These are phyloP conservation scores for Miscanthus lutarioriparius DNA, from an alignment of 176 grass and related monocot species.

Conservation along the genomic window DNA sequence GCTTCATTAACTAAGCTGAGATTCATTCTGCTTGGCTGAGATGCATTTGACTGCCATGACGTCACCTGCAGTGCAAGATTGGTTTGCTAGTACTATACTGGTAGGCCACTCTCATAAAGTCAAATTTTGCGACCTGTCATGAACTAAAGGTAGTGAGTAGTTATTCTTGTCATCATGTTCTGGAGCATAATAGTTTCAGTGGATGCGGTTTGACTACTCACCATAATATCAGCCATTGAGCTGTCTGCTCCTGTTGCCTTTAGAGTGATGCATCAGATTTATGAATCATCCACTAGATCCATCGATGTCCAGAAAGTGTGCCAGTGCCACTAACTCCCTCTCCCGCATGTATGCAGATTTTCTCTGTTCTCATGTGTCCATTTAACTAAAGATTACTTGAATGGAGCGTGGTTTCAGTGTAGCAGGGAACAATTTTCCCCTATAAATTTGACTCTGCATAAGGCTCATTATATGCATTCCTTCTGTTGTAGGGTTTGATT, in stretches of 20 bases:
- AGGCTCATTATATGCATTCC: not conserved
- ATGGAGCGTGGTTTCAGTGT: not conserved
- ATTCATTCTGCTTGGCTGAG: constrained; percentile 14
- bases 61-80: not conserved
- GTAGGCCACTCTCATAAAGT: constrained; percentile 4
- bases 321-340: not conserved
- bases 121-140: not conserved
- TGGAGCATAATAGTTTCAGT: constrained; percentile 15
- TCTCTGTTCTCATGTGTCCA: not conserved
- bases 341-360: not conserved
- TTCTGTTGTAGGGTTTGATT: not conserved
- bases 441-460: not conserved
- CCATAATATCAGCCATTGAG: not conserved
- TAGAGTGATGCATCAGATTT: not conserved
- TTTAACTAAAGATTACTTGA: not conserved
- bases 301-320: not conserved
- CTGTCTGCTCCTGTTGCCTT: constrained; percentile 11
- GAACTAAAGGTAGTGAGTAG: constrained; percentile 7
- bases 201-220: constrained; percentile 19
- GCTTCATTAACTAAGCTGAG: not conserved
- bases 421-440: not conserved
- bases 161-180: constrained; percentile 21
- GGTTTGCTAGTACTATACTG: not conserved
- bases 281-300: constrained; percentile 4
- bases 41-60: not conserved